These are phyloP conservation scores for Penicillium crystallinum DNA, from an alignment of 495 filamentous ascomycete species.

Conservation along the genomic window DNA sequence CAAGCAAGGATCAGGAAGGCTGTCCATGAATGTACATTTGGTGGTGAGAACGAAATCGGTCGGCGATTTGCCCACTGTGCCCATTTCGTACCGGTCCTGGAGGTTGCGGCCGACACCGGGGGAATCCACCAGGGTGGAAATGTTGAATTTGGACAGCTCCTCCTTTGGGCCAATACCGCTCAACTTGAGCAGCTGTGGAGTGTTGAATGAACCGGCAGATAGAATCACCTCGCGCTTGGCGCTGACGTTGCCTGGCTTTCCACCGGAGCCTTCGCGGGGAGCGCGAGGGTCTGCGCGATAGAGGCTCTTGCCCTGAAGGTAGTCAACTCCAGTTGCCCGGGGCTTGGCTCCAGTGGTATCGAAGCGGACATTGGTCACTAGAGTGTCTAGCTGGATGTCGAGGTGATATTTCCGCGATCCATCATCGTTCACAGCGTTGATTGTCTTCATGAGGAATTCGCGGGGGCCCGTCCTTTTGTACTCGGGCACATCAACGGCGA, in stretches of 20 bases:
- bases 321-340: constrained; percentile 60
- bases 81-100: constrained; percentile 59
- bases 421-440: constrained; percentile 45
- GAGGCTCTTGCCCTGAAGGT: constrained; percentile 51
- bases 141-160: constrained; percentile 45
- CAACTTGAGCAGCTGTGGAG: constrained; percentile 61
- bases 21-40: constrained; percentile 44
- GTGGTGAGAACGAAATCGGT: constrained; percentile 40
- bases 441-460: constrained; percentile 48
- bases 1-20: constrained; percentile 45
- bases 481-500: constrained; percentile 39
- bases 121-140: constrained; percentile 48
- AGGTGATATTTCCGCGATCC: constrained; percentile 54
- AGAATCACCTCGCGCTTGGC: constrained; percentile 60
- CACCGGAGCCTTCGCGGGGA: constrained; percentile 16
- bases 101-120: constrained; percentile 64
- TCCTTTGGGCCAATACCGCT: constrained; percentile 55
- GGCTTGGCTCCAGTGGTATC: constrained; percentile 39
- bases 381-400: constrained; percentile 52
- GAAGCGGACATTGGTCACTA: constrained; percentile 58
- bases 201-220: constrained; percentile 57
- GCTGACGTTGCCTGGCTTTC: constrained; percentile 40
- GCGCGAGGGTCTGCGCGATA: constrained; percentile 54
- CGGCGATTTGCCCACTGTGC: constrained; percentile 42
- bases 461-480: constrained; percentile 46